These are phyloP conservation scores for Hyphopichia pseudoburtonii DNA, from an alignment of 1,139 yeast species.

Conservation along the genomic window DNA sequence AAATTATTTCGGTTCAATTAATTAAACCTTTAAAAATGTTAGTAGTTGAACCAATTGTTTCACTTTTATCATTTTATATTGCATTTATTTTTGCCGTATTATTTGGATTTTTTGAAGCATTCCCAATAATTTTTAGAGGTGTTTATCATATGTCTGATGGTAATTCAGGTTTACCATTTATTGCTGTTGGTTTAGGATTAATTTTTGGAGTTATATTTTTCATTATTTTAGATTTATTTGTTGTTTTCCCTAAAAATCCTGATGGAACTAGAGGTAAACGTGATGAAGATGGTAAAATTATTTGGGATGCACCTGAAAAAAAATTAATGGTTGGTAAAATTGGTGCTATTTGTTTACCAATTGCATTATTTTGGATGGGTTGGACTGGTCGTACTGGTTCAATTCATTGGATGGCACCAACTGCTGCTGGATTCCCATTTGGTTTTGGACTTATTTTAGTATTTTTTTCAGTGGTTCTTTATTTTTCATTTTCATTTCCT, in stretches of 20 bases:
- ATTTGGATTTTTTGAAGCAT: constrained; percentile 77
- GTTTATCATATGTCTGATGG: constrained; percentile 59
- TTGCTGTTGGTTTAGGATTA: constrained; percentile 70
- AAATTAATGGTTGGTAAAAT: constrained; percentile 47
- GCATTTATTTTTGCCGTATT: constrained; percentile 74
- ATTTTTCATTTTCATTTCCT: constrained; percentile 74
- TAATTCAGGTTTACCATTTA: constrained; percentile 63
- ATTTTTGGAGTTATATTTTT: constrained; percentile 52
- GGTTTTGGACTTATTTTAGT: constrained; percentile 73
- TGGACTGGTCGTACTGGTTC: constrained; percentile 60
- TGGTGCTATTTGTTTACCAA: constrained; percentile 65
- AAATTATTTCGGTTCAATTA: constrained; percentile 45
- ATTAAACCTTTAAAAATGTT: constrained; percentile 66
- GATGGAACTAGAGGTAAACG: constrained; percentile 62
- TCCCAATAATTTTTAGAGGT: constrained; percentile 69
- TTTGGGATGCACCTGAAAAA: constrained; percentile 42
- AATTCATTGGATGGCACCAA: constrained; percentile 83
- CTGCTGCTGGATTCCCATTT: constrained; percentile 72
- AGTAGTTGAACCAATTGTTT: constrained; percentile 66
- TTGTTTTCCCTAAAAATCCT: constrained; percentile 55
- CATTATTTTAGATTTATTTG: constrained; percentile 45
- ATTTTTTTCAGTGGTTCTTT: constrained; percentile 70
- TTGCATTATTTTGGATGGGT: constrained; percentile 77
- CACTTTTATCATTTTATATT: constrained; percentile 62
- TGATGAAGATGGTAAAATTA: constrained; percentile 54